These are phyloP conservation scores for Mycena galericulata DNA, from an alignment of 768 basidiomycete genomes.

Conservation along the genomic window DNA sequence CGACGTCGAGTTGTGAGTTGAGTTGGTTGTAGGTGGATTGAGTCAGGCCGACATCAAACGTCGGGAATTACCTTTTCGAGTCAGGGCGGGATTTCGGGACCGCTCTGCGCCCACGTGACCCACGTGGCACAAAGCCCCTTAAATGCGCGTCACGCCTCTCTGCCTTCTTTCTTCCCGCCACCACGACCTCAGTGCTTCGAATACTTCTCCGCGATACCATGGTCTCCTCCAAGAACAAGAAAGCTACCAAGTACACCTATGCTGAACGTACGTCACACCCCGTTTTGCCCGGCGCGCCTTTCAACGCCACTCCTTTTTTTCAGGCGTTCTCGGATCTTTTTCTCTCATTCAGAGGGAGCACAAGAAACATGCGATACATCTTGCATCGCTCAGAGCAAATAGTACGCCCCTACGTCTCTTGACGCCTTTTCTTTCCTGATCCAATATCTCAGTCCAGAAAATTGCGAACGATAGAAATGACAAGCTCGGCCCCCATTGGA, in stretches of 20 bases:
- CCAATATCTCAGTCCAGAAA: constrained; percentile 53
- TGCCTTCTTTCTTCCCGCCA: constrained; percentile 23
- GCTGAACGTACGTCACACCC: constrained; percentile 55
- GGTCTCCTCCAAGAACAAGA: constrained; percentile 46
- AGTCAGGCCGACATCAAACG: not conserved
- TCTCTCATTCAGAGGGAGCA: constrained; percentile 58
- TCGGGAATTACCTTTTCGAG: constrained; percentile 25
- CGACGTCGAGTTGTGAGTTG: too few species aligned
- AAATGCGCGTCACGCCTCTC: constrained; percentile 25
- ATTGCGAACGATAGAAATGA: constrained; percentile 57
- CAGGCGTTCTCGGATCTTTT: constrained; percentile 62
- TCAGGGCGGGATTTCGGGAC: not conserved
- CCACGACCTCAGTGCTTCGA: constrained; percentile 27
- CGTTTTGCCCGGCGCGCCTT: not conserved
- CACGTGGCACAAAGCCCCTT: not conserved
- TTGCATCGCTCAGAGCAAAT: constrained; percentile 60
- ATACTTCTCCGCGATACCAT: constrained; percentile 38
- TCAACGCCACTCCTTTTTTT: constrained; percentile 7
- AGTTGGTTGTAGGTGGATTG: too few species aligned
- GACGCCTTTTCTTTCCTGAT: not conserved
- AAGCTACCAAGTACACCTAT: constrained; percentile 50
- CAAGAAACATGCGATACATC: constrained; percentile 57
- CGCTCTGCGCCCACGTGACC: constrained; percentile 24
- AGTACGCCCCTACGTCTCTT: constrained; percentile 40
- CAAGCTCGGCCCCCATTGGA: constrained; percentile 62